phyloP scores from a whole-genome alignment of 2,329 filamentous ascomycete genomes.

The Ceratocystis albifundus region DNA sequence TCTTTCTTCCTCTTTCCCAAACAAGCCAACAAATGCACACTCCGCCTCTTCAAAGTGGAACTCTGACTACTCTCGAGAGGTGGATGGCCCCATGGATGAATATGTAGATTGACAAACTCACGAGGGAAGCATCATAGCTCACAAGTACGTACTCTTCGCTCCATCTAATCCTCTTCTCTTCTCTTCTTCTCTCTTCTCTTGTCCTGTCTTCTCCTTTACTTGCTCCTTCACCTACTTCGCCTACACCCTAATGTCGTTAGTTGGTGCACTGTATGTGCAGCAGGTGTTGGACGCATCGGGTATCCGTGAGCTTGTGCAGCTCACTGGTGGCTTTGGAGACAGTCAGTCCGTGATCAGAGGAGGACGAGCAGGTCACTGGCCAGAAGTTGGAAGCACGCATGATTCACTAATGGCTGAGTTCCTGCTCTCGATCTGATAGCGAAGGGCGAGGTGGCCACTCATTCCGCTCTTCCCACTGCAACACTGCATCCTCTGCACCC shows the following conservation, averaged over 20 bases:
- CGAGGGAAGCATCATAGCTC: constrained; percentile 1
- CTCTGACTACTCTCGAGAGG: background rate
- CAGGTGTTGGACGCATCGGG: background rate
- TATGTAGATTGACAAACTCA: background rate
- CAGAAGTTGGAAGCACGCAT: background rate
- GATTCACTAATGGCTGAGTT: background rate
- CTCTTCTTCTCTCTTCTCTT: background rate
- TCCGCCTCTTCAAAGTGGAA: background rate
- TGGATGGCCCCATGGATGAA: background rate
- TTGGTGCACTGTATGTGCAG: background rate
- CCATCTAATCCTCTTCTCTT: background rate
- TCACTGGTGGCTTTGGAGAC: background rate
- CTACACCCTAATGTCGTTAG: background rate
- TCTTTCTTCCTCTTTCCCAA: background rate
- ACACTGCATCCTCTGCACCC: background rate
- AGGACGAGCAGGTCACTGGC: background rate
- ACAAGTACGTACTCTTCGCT: background rate
- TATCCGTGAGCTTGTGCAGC: background rate
- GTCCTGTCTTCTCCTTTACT: background rate
- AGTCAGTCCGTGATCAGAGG: background rate
- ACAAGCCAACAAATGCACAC: background rate
- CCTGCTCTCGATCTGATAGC: constrained; percentile 5
- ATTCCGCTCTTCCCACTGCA: background rate
- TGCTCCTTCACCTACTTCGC: background rate
- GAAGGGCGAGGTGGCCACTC: background rate